Evolutionary conservation across 805 yeast species (phyloP), one percentile per base, ranked within the genome.

Genomic region (Hanseniaspora pseudoguilliermondii): DNA sequence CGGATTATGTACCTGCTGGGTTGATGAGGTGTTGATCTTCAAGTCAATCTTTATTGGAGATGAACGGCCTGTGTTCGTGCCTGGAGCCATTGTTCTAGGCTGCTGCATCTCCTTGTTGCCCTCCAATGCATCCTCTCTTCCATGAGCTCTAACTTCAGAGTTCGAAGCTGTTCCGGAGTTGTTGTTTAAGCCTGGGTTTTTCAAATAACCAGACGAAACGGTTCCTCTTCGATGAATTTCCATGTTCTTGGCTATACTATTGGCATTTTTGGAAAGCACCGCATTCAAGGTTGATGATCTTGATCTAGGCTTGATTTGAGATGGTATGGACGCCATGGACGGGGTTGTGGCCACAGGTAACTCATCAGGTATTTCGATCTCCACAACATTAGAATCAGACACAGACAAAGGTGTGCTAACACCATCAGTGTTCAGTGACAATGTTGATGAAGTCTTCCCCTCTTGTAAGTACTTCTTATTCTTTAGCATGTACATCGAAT

Each of bases 331-430:
- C 1, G 63, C 54, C n/a, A 59, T 57, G 11, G 60, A 59, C 2
- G 62, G 61, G 11, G 61, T 48, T 2, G 65, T 47, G 20, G 63
- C 64, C 1, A 61, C 60, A 11, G 72, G 72, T 36, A 69, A 55
- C 47, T 69, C 72, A 58, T 68, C 71, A 1, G 91, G 91, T 43
- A 84, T 85, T 64, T 84, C 90, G 58, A 77, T 78, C 58, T 77
- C 77, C 2, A 83, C 42, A 5, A 56, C 49, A 49, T 55, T 49
- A 6, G 49, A 29, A 10, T 55, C 58, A 46, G 40, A 21, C 11
- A 40, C 43, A 15, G 43, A 38, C 16, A 38, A 11, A 20, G 58
- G 43, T 23, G 42, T 49, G 5, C 47, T 46, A 23, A 64, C 51
- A 5, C 55, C 58, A 3, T 55, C 32, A n/a, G 35, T 34, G 47